phyloP scores from a whole-genome alignment of 2,329 filamentous ascomycete genomes.

The Rugonectria rugulosa region DNA sequence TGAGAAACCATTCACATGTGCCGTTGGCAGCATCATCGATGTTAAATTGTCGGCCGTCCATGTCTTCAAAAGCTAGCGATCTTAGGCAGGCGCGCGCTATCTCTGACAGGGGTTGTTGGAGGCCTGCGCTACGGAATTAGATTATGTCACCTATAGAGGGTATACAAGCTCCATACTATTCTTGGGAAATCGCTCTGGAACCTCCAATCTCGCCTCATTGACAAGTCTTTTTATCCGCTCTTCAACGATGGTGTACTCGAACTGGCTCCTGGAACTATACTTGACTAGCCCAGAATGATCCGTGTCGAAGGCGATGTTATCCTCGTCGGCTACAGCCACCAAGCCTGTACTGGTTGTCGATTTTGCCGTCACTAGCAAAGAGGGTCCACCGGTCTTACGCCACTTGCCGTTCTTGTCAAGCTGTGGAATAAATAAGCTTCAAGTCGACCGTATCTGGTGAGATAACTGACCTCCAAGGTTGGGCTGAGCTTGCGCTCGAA shows the following conservation, averaged over 20 bases:
- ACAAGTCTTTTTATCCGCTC: no score
- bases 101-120: no score
- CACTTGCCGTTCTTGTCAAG: neutral
- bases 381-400: constrained; percentile 22
- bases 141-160: no score
- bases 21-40: constrained; percentile 31
- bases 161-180: no score
- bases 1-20: constrained; percentile 45
- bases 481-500: constrained; percentile 27
- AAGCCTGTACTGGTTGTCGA: constrained; percentile 35
- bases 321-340: constrained; percentile 23
- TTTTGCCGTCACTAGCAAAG: constrained; percentile 35
- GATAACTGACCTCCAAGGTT: constrained; percentile 27
- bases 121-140: no score
- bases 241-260: no score
- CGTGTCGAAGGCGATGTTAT: constrained; percentile 27
- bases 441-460: neutral
- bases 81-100: no score
- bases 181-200: no score
- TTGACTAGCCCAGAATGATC: constrained; percentile 39
- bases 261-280: constrained; percentile 16
- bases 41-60: constrained; percentile 36
- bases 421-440: neutral
- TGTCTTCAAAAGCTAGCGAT: constrained; percentile 43
- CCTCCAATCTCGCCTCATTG: no score